These are phyloP conservation scores for Morella rubra DNA, from an alignment of 306 rosid species.

Conservation along the genomic window DNA sequence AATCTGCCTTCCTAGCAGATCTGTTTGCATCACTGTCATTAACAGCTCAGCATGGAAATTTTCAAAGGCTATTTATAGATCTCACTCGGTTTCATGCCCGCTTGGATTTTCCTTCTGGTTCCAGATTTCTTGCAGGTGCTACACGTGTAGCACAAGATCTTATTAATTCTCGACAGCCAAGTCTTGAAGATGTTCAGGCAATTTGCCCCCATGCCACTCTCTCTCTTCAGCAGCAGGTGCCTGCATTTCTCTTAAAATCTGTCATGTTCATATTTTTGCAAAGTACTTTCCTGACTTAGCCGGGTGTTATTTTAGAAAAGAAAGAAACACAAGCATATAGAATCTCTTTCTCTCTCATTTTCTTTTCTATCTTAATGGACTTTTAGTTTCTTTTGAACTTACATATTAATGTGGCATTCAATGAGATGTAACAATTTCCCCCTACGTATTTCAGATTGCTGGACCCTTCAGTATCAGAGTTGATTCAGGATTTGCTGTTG, in stretches of 20 bases:
- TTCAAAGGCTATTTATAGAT: constrained; percentile 68
- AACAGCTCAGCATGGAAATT: constrained; percentile 82
- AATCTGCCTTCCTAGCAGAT: constrained; percentile 66
- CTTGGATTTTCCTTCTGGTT: constrained; percentile 77
- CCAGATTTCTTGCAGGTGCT: constrained; percentile 70
- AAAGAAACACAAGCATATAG: background rate
- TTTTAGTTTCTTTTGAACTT: constrained; percentile 2
- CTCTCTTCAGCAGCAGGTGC: constrained; percentile 96
- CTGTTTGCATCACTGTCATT: constrained; percentile 62
- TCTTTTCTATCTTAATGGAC: background rate
- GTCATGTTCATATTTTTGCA: background rate
- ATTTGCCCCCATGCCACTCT: constrained; percentile 63
- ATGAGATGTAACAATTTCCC: constrained; percentile 5
- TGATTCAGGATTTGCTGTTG: constrained; percentile 67
- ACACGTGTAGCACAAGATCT: constrained; percentile 58
- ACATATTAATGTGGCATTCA: constrained; percentile 5
- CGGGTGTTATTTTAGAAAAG: background rate
- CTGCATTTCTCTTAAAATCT: constrained; percentile 26
- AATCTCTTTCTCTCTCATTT: background rate
- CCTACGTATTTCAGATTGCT: constrained; percentile 54
- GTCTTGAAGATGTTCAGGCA: constrained; percentile 58
- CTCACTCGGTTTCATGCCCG: constrained; percentile 75
- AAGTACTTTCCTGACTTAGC: constrained; percentile 10
- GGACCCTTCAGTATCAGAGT: constrained; percentile 88
- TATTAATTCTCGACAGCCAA: constrained; percentile 61